Conservation (phyloP, 208 protist species). For the Tritrichomonas foetus region DNA sequence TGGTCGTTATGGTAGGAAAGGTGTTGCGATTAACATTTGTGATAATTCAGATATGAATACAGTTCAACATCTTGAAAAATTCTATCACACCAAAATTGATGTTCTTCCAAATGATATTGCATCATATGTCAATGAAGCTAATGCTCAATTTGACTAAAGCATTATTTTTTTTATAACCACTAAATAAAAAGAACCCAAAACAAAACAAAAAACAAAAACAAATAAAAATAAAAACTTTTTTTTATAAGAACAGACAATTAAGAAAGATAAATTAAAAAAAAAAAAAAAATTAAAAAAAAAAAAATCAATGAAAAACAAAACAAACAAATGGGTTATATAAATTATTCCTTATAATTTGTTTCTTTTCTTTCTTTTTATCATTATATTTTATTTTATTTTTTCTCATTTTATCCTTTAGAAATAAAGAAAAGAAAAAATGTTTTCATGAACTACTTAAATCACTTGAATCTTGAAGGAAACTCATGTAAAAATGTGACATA, state of each 20-base stretch:
- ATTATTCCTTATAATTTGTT: neutral
- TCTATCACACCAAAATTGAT: conserved; percentile 97
- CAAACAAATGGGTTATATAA: neutral
- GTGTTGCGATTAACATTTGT: conserved; percentile 99
- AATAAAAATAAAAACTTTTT: neutral
- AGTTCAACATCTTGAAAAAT: conserved; percentile 92
- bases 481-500: no score
- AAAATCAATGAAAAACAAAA: no score
- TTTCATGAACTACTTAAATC: no score
- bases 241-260: neutral
- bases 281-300: neutral
- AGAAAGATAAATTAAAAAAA: neutral
- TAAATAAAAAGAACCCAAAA: neutral
- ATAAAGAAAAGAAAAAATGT: no score
- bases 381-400: neutral
- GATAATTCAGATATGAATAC: conserved; percentile 85
- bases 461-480: no score
- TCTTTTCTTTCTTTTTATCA: neutral
- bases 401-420: neutral
- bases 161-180: neutral
- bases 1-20: conserved; percentile 98
- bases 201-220: neutral
- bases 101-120: conserved; percentile 95
- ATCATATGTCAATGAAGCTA: conserved; percentile 52
- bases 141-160: neutral